Percentiles rank a stretch among this genome's conserved stretches.
These are phyloP conservation scores for Arabidopsis lyrata DNA, from an alignment of 441 rosid species.

Conservation along the genomic window DNA sequence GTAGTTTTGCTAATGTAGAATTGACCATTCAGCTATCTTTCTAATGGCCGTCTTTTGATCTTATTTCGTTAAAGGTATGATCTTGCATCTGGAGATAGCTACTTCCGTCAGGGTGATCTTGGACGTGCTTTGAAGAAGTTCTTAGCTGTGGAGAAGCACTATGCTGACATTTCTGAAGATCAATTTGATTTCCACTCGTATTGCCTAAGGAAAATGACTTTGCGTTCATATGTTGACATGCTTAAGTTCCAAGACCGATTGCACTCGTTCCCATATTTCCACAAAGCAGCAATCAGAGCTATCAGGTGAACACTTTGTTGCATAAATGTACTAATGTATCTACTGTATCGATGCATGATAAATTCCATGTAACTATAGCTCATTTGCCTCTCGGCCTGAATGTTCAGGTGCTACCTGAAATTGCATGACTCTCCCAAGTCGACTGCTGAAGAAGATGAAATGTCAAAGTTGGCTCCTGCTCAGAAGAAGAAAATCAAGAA, in stretches of 20 bases:
- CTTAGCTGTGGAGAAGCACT: constrained; percentile 99
- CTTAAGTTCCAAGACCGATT: constrained; percentile 97
- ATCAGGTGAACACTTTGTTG: constrained; percentile 70
- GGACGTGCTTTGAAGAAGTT: constrained; percentile 96
- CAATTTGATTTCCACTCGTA: constrained; percentile 99
- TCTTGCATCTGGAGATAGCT: constrained; percentile 99
- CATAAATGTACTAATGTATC: constrained; percentile 4
- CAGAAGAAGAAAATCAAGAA: constrained; percentile 96
- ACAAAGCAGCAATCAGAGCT: constrained; percentile 95
- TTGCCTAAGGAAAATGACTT: constrained; percentile 98
- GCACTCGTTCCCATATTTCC: constrained; percentile 95
- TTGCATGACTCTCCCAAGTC: constrained; percentile 92
- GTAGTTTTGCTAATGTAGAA: constrained; percentile 3
- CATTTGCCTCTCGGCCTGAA: constrained; percentile 18
- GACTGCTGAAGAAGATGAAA: constrained; percentile 73
- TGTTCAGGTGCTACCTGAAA: constrained; percentile 89
- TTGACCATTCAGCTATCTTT: constrained; percentile 23
- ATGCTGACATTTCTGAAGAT: constrained; percentile 97
- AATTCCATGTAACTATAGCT: constrained; percentile 11
- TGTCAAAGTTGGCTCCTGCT: constrained; percentile 86
- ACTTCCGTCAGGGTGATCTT: constrained; percentile 94
- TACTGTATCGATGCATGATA: constrained; percentile 6
- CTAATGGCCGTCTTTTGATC: constrained; percentile 27
- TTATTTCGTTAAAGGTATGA: constrained; percentile 79
- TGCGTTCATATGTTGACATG: constrained; percentile 98